Evolutionary conservation across 139 green algal species (phyloP), one percentile per base, ranked within the genome.

Genomic region (Chlorella sp.): DNA sequence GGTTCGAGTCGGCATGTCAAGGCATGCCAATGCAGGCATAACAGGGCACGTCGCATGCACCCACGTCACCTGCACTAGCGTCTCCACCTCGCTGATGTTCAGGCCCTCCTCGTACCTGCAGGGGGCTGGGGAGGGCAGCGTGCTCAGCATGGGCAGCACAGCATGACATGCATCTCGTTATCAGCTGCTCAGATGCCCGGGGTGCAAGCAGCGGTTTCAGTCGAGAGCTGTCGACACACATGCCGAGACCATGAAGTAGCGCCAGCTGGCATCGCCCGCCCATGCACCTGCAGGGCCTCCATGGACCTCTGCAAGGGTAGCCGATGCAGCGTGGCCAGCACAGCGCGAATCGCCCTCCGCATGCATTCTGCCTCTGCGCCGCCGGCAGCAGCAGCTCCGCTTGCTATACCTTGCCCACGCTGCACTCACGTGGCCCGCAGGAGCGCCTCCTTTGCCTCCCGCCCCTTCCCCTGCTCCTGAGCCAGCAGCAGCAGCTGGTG

Each of bases 401-500:
- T 5, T 2, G 24, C 64, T 2, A 26, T 5, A 3, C 64, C 21
- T 40, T n/a, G 9, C 73, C 0, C 14, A 11, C 73, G 11, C 73
- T 28, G 22, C 64, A 15, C 79, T 68, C 79, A 85, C 79, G 79
- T 85, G 30, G 57, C 57, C 22, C 39, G 83, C 83, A 87, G 83
- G 61, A 87, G 61, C 61, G 71, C 57, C 60, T 87, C 83, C 61
- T 87, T 87, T 64, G 61, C 66, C 83, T 78, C 24, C 36, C 83
- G 61, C 24, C 83, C 83, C 83, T 64, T 53, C 9, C 83, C 83
- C 36, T 61, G 61, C 26, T 87, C 37, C 61, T 87, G 83, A 12
- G 83, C 83, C 83, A 87, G 83, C 83, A 77, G 83, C 83, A 87
- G 61, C 83, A 87, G 83, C 61, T 77, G 61, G 61, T 87, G 83